Percentiles rank a stretch among this genome's conserved stretches.
phyloP scores from a whole-genome alignment of 1,139 yeast genomes.

The Ogataea hybrid region DNA sequence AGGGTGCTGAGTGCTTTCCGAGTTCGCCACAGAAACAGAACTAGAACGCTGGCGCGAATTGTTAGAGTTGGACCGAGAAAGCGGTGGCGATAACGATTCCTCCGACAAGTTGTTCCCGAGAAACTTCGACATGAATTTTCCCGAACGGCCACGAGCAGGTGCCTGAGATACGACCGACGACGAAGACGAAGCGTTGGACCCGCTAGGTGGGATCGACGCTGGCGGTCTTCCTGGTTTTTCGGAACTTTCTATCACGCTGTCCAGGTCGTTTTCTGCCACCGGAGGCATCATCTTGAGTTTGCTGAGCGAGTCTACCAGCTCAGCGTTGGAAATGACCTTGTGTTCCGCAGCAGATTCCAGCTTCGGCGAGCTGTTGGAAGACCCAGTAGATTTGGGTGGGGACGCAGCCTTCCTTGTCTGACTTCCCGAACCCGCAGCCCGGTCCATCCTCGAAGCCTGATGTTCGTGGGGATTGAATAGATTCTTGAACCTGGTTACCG shows the following conservation, averaged over 20 bases:
- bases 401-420: slow-evolving; percentile 18
- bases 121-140: slow-evolving; percentile 20
- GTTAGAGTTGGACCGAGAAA: slow-evolving; percentile 20
- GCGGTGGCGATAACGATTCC: slow-evolving; percentile 21
- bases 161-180: slow-evolving; percentile 13
- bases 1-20: slow-evolving; percentile 15
- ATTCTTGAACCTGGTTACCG: slow-evolving; percentile 31
- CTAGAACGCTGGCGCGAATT: slow-evolving; percentile 19
- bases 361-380: slow-evolving; percentile 16
- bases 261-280: slow-evolving; percentile 32
- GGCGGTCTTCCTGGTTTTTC: slow-evolving; percentile 7
- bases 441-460: slow-evolving; percentile 5
- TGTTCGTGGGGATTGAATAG: slow-evolving; percentile 25
- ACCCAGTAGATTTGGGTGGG: slow-evolving; percentile 18
- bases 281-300: slow-evolving; percentile 31
- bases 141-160: slow-evolving; percentile 19
- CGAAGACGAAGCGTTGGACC: slow-evolving; percentile 11
- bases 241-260: slow-evolving; percentile 27
- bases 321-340: slow-evolving; percentile 12
- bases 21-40: slow-evolving; percentile 21
- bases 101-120: slow-evolving; percentile 19
- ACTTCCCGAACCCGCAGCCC: slow-evolving; percentile 1
- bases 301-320: slow-evolving; percentile 21
- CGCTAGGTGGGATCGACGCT: slow-evolving; percentile 7
- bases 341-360: slow-evolving; percentile 8